These are phyloP conservation scores for Thozetella sp. DNA, from an alignment of 495 filamentous ascomycete species.

Conservation along the genomic window DNA sequence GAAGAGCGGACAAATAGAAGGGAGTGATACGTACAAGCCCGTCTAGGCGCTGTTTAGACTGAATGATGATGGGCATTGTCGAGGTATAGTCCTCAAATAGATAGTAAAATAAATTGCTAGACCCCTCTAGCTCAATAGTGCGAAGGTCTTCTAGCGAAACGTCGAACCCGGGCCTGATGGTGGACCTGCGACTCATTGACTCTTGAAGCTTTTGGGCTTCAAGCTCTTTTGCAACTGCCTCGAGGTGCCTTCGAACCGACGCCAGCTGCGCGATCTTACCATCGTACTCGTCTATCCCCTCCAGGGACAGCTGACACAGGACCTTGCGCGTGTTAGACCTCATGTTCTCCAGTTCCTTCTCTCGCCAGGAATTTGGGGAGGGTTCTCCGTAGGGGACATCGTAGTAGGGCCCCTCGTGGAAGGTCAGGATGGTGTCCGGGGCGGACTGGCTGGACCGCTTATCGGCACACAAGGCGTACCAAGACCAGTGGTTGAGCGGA, in stretches of 20 bases:
- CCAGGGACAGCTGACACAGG: slow-evolving; percentile 4
- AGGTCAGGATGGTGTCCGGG: slow-evolving; percentile 72
- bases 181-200: slow-evolving; percentile 7
- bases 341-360: slow-evolving; percentile 50
- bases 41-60: slow-evolving; percentile 76
- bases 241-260: slow-evolving; percentile 17
- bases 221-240: slow-evolving; percentile 18
- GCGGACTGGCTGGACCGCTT: slow-evolving; percentile 13
- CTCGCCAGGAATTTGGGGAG: slow-evolving; percentile 20
- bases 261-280: slow-evolving; percentile 26
- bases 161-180: slow-evolving; percentile 15
- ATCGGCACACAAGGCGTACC: slow-evolving; percentile 76
- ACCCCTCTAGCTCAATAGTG: slow-evolving; percentile 45
- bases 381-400: no score
- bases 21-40: slow-evolving; percentile 55
- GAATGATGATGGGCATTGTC: slow-evolving; percentile 47
- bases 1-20: neutral
- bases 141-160: slow-evolving; percentile 24
- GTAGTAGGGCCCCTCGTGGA: slow-evolving; percentile 72
- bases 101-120: slow-evolving; percentile 82
- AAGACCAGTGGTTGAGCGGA: slow-evolving; percentile 61
- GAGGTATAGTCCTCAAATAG: slow-evolving; percentile 76
- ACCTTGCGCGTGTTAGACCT: slow-evolving; percentile 63
- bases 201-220: slow-evolving; percentile 13
- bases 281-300: slow-evolving; percentile 7